phyloP scores from a whole-genome alignment of 345 rosid genomes.

The Hypericum perforatum region DNA sequence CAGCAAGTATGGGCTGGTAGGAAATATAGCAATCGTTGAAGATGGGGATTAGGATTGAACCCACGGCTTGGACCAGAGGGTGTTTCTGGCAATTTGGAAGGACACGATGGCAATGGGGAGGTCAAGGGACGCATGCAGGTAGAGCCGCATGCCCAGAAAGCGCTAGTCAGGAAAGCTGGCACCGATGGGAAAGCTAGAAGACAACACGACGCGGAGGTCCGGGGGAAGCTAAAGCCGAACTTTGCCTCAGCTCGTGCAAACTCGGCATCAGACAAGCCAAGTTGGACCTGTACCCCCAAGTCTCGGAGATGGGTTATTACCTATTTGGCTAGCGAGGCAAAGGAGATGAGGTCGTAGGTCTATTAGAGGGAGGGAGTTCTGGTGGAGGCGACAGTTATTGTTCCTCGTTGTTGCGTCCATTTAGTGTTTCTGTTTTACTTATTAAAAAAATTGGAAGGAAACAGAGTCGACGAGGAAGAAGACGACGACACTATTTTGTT shows the following conservation, averaged over 20 bases:
- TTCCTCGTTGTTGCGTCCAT: no score
- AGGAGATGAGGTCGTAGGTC: conserved; percentile 60
- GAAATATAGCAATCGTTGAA: conserved; percentile 90
- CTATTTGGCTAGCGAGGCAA: conserved; percentile 62
- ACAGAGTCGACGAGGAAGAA: no score
- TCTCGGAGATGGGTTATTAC: conserved; percentile 61
- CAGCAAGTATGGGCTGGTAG: conserved; percentile 73
- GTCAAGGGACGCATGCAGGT: conserved; percentile 68
- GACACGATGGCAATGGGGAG: conserved; percentile 86
- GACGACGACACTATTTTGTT: no score
- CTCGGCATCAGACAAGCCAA: conserved; percentile 73
- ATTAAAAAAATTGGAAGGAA: no score
- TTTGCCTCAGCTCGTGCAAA: conserved; percentile 85
- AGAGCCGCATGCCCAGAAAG: conserved; percentile 61
- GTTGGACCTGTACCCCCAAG: conserved; percentile 67
- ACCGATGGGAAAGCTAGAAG: conserved; percentile 77
- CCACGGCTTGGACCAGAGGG: conserved; percentile 88
- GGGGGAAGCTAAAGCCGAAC: conserved; percentile 92
- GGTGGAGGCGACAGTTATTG: no score
- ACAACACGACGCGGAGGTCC: conserved; percentile 74
- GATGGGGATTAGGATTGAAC: conserved; percentile 82
- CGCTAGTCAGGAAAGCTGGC: conserved; percentile 97
- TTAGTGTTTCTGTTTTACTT: no score
- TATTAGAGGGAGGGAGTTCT: conserved; percentile 32
- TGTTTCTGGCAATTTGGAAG: conserved; percentile 77